Conservation (phyloP, 768 basidiomycete genomes). For the Mycena galopus region DNA sequence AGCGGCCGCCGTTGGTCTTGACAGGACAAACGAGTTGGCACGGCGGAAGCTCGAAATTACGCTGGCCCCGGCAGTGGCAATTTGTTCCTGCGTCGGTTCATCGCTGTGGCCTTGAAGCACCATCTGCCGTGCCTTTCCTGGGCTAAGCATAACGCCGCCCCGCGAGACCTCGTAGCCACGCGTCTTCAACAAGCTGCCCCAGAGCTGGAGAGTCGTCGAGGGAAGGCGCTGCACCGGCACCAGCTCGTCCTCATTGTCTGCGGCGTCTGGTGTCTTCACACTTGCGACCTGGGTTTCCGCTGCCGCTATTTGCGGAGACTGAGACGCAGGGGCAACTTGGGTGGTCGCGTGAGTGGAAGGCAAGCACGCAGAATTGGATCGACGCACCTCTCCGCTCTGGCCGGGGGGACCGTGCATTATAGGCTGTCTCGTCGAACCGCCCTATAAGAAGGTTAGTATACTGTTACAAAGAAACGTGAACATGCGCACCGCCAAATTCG, state of each 20-base stretch:
- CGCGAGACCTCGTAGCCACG: constrained; percentile 77
- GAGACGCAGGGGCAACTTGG: constrained; percentile 37
- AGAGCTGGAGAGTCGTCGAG: constrained; percentile 73
- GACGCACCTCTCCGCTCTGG: constrained; percentile 61
- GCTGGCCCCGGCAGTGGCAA: constrained; percentile 45
- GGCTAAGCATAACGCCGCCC: constrained; percentile 72
- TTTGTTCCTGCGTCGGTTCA: constrained; percentile 28
- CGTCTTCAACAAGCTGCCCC: constrained; percentile 75
- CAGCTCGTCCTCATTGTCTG: constrained; percentile 54
- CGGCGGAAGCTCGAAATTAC: constrained; percentile 75
- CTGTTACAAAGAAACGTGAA: constrained; percentile 54
- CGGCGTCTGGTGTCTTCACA: constrained; percentile 39
- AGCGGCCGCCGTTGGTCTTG: constrained; percentile 25
- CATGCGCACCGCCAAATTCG: constrained; percentile 65
- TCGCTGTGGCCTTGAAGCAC: constrained; percentile 26
- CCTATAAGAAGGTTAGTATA: constrained; percentile 50
- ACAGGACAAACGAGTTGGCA: constrained; percentile 65
- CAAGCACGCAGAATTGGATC: not conserved
- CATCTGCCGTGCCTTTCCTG: constrained; percentile 57
- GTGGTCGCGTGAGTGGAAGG: constrained; percentile 27
- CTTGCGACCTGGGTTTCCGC: not conserved
- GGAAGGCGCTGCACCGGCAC: constrained; percentile 70
- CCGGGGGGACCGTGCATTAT: constrained; percentile 69
- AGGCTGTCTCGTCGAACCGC: constrained; percentile 72
- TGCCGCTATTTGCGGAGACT: not conserved